Conservation (phyloP, 2,329 filamentous ascomycete species). For the Colletotrichum tofieldiae region DNA sequence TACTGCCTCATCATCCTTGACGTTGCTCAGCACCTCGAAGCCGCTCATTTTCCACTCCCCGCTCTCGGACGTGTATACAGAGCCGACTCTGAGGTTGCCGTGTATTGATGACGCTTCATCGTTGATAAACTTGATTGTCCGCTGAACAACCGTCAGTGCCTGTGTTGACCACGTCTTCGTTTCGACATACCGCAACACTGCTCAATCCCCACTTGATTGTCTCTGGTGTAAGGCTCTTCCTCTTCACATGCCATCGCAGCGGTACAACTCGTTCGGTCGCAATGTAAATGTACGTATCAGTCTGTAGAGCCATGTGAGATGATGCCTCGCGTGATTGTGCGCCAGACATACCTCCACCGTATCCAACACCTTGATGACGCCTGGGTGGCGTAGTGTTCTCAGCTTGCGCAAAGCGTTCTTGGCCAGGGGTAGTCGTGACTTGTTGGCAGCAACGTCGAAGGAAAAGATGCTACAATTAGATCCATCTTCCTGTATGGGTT, state of each 20-base stretch:
- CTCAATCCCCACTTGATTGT: conserved; percentile 97
- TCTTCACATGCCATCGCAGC: conserved; percentile 89
- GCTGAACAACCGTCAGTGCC: conserved; percentile 61
- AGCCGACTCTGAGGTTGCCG: conserved; percentile 86
- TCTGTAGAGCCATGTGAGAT: conserved; percentile 65
- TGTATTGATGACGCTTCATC: conserved; percentile 93
- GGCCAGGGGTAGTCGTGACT: conserved; percentile 85
- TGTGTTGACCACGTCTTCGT: not conserved
- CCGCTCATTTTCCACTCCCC: conserved; percentile 98
- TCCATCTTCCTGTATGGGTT: conserved; percentile 82
- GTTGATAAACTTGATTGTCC: conserved; percentile 96
- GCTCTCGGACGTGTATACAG: conserved; percentile 94
- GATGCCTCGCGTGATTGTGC: conserved; percentile 42
- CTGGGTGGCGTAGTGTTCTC: conserved; percentile 92
- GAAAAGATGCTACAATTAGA: conserved; percentile 97
- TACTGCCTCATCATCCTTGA: conserved; percentile 95
- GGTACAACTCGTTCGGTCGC: conserved; percentile 93
- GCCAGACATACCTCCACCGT: conserved; percentile 81
- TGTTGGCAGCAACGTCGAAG: conserved; percentile 89
- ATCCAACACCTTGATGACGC: conserved; percentile 93
- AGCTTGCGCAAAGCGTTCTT: conserved; percentile 96
- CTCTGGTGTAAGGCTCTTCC: conserved; percentile 90
- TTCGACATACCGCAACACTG: conserved; percentile 78
- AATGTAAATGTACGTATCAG: conserved; percentile 95
- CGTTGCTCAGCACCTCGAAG: conserved; percentile 92